Base-by-base conservation (phyloP, 495 filamentous ascomycete genomes). In the Neurospora pannonica region DNA sequence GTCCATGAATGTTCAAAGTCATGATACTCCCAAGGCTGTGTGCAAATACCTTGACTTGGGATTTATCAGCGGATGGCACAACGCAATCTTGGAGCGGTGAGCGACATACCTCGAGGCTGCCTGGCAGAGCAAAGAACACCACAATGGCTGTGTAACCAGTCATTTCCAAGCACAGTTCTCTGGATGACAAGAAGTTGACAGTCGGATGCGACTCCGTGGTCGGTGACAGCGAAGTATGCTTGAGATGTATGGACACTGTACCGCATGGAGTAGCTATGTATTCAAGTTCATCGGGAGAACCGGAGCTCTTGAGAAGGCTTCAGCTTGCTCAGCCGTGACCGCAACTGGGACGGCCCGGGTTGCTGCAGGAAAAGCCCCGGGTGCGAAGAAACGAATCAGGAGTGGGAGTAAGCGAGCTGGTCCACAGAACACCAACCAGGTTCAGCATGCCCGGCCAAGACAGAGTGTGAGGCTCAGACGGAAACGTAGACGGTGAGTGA, bases 341-440 rank as follows among this genome's bases (percentile, higher is more conserved):
- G 54, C 54, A 67, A 67, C 54, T 34, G 28, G 28, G 54, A 67
- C 54, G 28, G 28, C 15, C 54, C 28, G 54, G 54, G 28, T 67
- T 67, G 28, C 38, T 71, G 70, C 38, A 74, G 34, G 40, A n/a
- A 60, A 43, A 46, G 38, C 42, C 54, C 73, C 39, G 28, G 38
- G 24, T 71, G 71, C 36, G 72, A 34, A 62, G 54, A 67, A 67
- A 71, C 81, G 78, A 82, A 82, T 82, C 79, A 82, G 76, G 54
- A 69, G 73, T 19, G 10, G 31, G 31, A 21, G 46, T 81, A 82
- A 82, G 81, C 81, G 81, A 82, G 74, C 28, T 34, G 70, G 70
- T 43, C 38, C 38, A 43, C 42, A n/a, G 71, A 43, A 43, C 17
- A 70, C 43, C 73, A 74, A 19, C 19, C 37, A 43, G 70, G 36